A percentile compares a stretch with the other conserved stretches of the same genome.
These are phyloP conservation scores for Chamaecrista fasciculata DNA, from an alignment of 306 rosid genomes.

Conservation along the genomic window DNA sequence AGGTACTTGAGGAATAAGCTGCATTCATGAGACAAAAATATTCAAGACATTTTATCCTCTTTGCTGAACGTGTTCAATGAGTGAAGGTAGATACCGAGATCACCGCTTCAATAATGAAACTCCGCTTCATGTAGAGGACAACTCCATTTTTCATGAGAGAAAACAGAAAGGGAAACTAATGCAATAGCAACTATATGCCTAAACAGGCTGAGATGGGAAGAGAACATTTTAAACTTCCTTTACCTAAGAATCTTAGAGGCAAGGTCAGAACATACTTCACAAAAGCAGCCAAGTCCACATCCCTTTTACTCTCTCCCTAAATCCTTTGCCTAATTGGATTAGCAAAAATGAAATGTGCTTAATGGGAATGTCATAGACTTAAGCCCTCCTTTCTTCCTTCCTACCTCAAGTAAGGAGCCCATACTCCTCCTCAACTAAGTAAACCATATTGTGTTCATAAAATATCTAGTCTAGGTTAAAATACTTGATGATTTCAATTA, in stretches of 20 bases:
- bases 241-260: neutral
- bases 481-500: too few relatives aligned
- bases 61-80: constrained; percentile 47
- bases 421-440: neutral
- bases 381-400: neutral
- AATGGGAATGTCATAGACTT: neutral
- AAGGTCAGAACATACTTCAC: neutral
- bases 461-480: too few relatives aligned
- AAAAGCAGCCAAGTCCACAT: neutral
- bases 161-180: neutral
- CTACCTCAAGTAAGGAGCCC: neutral
- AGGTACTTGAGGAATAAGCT: constrained; percentile 86
- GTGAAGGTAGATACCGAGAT: constrained; percentile 45
- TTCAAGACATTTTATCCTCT: constrained; percentile 88
- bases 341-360: neutral
- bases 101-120: constrained; percentile 47
- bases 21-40: constrained; percentile 93
- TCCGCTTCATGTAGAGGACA: constrained; percentile 27
- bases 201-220: neutral
- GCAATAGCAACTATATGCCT: neutral
- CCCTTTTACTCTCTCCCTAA: neutral
- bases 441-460: neutral
- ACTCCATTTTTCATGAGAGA: constrained; percentile 4
- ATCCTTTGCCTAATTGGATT: neutral
- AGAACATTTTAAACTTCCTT: neutral